Evolutionary conservation across 495 filamentous ascomycete species (phyloP).

Genomic region (Lasiosphaeriaceae sp.): DNA sequence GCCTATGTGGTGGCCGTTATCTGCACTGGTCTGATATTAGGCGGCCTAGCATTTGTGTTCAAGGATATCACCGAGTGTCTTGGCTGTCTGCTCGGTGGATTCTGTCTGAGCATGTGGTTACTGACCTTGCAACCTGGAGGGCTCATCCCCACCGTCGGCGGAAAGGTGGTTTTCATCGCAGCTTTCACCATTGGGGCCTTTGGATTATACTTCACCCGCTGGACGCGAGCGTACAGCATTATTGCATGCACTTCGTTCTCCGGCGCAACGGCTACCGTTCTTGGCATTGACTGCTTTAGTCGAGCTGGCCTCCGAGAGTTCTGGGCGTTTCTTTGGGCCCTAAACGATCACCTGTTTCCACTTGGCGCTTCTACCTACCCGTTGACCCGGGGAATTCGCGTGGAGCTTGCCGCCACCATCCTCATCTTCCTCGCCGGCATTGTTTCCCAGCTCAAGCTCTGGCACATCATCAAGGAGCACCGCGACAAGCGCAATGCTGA

Average conservation of each 20-base stretch:
- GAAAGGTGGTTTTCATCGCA: constrained; percentile 72
- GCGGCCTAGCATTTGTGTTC: constrained; percentile 72
- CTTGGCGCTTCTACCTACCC: constrained; percentile 73
- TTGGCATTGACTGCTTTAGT: constrained; percentile 91
- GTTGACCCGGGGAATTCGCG: constrained; percentile 78
- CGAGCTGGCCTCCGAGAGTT: constrained; percentile 89
- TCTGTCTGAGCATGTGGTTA: constrained; percentile 88
- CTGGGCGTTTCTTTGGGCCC: constrained; percentile 88
- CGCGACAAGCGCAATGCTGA: constrained; percentile 58
- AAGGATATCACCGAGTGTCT: constrained; percentile 82
- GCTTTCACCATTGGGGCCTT: constrained; percentile 64
- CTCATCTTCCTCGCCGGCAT: constrained; percentile 70
- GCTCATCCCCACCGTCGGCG: constrained; percentile 55
- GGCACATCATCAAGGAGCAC: constrained; percentile 78
- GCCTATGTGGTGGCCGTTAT: constrained; percentile 81
- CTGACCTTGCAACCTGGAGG: constrained; percentile 74
- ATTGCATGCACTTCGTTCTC: constrained; percentile 74
- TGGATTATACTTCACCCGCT: constrained; percentile 71
- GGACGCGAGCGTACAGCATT: constrained; percentile 72
- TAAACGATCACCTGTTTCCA: constrained; percentile 80
- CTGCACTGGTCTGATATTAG: constrained; percentile 72
- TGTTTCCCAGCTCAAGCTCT: constrained; percentile 79
- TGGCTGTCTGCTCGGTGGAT: constrained; percentile 83
- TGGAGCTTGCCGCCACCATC: constrained; percentile 76
- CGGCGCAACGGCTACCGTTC: constrained; percentile 69